phyloP scores from a whole-genome alignment of 1,284 basidiomycete species.

The Ceraceosorus guamensis region DNA sequence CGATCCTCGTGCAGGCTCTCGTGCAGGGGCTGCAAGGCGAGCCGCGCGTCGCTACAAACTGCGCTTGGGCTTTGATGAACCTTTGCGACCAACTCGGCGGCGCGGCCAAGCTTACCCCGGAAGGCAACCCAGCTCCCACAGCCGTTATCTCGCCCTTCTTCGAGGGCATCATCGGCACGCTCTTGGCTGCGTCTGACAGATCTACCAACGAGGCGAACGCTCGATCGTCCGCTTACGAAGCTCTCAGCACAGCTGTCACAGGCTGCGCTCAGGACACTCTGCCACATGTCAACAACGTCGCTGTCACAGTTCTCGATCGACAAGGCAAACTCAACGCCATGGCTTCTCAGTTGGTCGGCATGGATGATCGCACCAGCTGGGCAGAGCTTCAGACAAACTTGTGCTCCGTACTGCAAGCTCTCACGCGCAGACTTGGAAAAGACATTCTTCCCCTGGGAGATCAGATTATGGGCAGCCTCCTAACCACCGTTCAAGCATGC shows the following conservation, averaged over 20 bases:
- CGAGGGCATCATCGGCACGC: conserved; percentile 56
- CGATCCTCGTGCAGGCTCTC: conserved; percentile 73
- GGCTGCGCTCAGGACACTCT: conserved; percentile 76
- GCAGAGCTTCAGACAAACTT: conserved; percentile 95
- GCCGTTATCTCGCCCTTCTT: conserved; percentile 78
- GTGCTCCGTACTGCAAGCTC: conserved; percentile 57
- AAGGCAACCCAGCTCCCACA: conserved; percentile 55
- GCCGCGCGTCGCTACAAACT: conserved; percentile 82
- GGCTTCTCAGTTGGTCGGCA: conserved; percentile 72
- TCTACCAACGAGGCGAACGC: conserved; percentile 82
- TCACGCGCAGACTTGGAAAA: conserved; percentile 61
- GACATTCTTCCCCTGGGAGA: conserved; percentile 84
- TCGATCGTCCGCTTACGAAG: conserved; percentile 92
- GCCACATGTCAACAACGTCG: conserved; percentile 72
- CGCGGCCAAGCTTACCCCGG: conserved; percentile 55
- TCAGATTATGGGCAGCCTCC: conserved; percentile 85
- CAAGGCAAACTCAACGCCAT: conserved; percentile 82
- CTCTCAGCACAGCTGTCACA: conserved; percentile 76
- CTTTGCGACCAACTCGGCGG: conserved; percentile 52
- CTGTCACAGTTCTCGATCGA: conserved; percentile 71
- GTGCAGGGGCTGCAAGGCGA: conserved; percentile 74
- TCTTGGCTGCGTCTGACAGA: conserved; percentile 52
- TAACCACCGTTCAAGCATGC: conserved; percentile 74
- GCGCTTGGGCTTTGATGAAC: conserved; percentile 95
- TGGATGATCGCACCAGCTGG: conserved; percentile 97